Conservation (phyloP, 805 yeast species). For the Limtongozyma cylindracea region DNA sequence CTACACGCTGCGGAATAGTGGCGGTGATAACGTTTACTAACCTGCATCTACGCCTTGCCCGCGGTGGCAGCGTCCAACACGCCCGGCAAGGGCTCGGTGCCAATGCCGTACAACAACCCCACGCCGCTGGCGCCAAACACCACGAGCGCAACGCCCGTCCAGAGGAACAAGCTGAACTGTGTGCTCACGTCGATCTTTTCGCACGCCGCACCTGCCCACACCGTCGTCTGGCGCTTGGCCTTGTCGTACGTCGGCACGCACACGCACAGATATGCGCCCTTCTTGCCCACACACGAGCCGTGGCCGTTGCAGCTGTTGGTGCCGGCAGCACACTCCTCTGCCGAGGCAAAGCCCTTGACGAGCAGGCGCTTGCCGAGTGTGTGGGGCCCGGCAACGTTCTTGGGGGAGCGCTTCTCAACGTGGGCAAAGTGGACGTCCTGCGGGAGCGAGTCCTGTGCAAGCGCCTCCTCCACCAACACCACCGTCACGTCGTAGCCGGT, state of each 20-base stretch:
- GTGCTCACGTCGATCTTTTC: slow-evolving; percentile 40
- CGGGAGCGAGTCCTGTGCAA: no score
- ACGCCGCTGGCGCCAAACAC: slow-evolving; percentile 23
- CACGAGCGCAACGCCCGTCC: slow-evolving; percentile 29
- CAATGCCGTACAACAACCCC: slow-evolving; percentile 24
- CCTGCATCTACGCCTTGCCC: no score
- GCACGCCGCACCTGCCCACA: slow-evolving; percentile 35
- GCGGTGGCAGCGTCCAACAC: slow-evolving; percentile 34
- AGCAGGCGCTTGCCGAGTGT: no score
- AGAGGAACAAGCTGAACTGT: slow-evolving; percentile 40
- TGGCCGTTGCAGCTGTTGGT: slow-evolving; percentile 25
- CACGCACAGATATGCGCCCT: slow-evolving; percentile 24
- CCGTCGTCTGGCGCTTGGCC: slow-evolving; percentile 16
- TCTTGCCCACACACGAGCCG: slow-evolving; percentile 16
- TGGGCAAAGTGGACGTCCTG: no score
- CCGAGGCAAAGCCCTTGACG: slow-evolving; percentile 16
- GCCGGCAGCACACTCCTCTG: slow-evolving; percentile 18
- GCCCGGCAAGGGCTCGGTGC: slow-evolving; percentile 42
- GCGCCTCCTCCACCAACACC: no score
- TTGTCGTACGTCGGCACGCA: slow-evolving; percentile 19
- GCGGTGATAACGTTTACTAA: no score
- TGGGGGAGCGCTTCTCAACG: no score
- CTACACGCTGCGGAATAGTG: no score
- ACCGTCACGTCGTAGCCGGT: no score
- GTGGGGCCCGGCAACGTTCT: no score